Percentiles rank a stretch among this genome's conserved stretches.
These are phyloP conservation scores for Trichothecium sympodiale DNA, from an alignment of 2,329 filamentous ascomycete species.

Conservation along the genomic window DNA sequence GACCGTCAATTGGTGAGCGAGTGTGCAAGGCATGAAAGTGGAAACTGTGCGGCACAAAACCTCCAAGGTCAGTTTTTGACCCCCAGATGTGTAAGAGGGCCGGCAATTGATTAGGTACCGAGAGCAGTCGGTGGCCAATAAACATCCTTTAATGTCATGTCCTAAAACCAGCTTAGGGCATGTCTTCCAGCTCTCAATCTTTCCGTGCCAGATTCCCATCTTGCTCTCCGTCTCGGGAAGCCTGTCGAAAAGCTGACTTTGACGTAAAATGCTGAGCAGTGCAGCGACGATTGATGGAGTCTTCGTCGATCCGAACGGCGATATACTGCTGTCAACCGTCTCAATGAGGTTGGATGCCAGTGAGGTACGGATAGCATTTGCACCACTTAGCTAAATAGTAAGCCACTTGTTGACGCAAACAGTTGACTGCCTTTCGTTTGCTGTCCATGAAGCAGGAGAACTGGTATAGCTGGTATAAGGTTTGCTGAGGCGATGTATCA, in stretches of 20 bases:
- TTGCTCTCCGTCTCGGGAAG: constrained; percentile 21
- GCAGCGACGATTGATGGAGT: constrained; percentile 22
- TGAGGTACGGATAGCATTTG: constrained; percentile 19
- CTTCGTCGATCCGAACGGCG: constrained; percentile 20
- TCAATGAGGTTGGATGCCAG: constrained; percentile 25
- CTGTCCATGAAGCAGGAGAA: constrained; percentile 23
- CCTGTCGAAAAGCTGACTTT: constrained; percentile 15
- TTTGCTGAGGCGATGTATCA: constrained; percentile 22
- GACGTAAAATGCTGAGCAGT: constrained; percentile 23
- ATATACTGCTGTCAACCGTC: constrained; percentile 19
- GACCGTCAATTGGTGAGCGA: not conserved
- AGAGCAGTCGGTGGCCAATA: not conserved
- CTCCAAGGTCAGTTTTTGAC: not conserved
- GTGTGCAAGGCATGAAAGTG: not conserved
- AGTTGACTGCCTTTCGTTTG: constrained; percentile 9
- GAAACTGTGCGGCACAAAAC: not conserved
- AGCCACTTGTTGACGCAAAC: constrained; percentile 7
- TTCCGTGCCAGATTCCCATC: constrained; percentile 18
- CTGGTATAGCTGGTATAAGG: constrained; percentile 29
- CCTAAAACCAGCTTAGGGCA: constrained; percentile 30
- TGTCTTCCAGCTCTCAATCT: constrained; percentile 38
- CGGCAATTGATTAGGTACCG: not conserved
- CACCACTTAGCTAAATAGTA: constrained; percentile 18
- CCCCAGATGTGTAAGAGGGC: not conserved
- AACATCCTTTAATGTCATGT: constrained; percentile 9